Base-by-base conservation (phyloP, 73 alveolate genomes). In the Paramecium sexaurelia region DNA sequence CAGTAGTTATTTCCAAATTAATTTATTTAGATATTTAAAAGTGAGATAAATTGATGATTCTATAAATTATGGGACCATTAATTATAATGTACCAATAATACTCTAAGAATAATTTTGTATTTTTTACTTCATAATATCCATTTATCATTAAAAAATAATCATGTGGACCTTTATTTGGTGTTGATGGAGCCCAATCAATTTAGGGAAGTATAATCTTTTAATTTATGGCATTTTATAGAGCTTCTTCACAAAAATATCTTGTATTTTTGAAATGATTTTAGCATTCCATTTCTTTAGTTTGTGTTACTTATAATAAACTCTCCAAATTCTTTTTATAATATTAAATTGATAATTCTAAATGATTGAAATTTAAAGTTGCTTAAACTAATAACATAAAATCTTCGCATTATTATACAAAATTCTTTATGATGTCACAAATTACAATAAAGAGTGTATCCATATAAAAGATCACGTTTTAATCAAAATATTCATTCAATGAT, bases 281-380 rank as follows among this genome's bases (percentile, higher is more conserved):
- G 20, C 90, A 78, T 78, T 78, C 90, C 43, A 78, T 29, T 39
- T 78, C 90, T 45, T 78, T 78, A 5, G 90, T 78, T 39, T 32
- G 3, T 19, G 90, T 39, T 13, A 78, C 90, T 78, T 78, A 43
- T 26, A 78, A 45, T 43, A 78, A 78, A 13, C 75, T 78, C 7
- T 78, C 68, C 11, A 78, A 41, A 8, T 78, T 56, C 55, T 43
- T 78, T 7, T 45, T 78, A 43, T 41, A 78, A 40, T 78, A 78
- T 7, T n/a, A 24, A 22, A 78, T 41, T 4, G 90, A 78, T 37
- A 24, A 37, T 78, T 78, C 90, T 36, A 78, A 7, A 43, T 78
- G 55, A 43, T 78, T 78, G 15, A 78, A 78, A 45, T 78, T 78
- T 43, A 78, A 13, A 0, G 75, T 78, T 5, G 43, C 22, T 17